Conservation (phyloP, 345 rosid species). For the Ceriops tagal region DNA sequence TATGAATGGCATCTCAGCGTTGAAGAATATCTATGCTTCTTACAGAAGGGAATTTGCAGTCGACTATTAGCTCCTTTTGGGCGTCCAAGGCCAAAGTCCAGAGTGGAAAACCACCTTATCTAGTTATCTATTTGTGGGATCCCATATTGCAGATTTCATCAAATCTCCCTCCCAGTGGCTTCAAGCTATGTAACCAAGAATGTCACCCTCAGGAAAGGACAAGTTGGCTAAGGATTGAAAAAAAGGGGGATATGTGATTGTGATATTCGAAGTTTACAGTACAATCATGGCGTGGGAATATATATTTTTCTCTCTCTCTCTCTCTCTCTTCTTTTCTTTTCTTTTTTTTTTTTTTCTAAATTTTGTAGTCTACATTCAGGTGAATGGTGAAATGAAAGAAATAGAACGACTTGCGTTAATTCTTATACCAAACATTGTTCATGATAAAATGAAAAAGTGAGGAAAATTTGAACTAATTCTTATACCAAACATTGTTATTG, state of each 20-base stretch:
- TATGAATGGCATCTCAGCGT: neutral
- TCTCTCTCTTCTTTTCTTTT: no score
- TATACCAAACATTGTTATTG: no score
- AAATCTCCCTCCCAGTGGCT: conserved; percentile 6
- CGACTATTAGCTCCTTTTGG: neutral
- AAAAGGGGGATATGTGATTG: neutral
- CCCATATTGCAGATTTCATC: conserved; percentile 19
- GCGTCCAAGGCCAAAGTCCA: neutral
- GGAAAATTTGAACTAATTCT: no score
- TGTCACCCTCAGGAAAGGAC: conserved; percentile 7
- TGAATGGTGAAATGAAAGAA: no score
- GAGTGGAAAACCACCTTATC: conserved; percentile 38
- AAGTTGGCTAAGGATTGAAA: conserved; percentile 2
- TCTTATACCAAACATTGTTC: no score
- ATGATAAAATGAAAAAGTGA: no score
- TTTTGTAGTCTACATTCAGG: no score
- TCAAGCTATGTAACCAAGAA: conserved; percentile 6
- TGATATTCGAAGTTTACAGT: neutral
- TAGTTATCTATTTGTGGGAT: conserved; percentile 30
- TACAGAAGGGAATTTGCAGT: neutral
- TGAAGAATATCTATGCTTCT: neutral
- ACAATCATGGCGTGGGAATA: no score
- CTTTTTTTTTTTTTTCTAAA: no score
- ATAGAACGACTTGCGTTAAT: no score
- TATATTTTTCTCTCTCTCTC: no score